Evolutionary conservation across 768 basidiomycete genomes (phyloP).

Genomic region (Kwoniella dendrophila): DNA sequence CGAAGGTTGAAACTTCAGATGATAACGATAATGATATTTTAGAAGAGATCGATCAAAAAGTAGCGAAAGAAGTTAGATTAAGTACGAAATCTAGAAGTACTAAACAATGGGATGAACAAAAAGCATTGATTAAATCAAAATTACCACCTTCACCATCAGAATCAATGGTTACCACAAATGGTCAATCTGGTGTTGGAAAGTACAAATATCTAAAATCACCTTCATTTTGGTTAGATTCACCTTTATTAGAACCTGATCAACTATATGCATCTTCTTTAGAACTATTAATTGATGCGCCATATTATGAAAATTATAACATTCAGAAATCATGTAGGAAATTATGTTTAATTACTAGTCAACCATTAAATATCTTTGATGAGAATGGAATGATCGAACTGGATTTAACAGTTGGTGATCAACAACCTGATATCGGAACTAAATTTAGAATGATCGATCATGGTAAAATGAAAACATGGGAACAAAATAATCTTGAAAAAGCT

Average conservation of each 20-base stretch:
- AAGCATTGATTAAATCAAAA: slow-evolving; percentile 7
- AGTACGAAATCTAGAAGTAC: background rate
- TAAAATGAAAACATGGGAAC: slow-evolving; percentile 28
- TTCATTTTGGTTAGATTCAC: slow-evolving; percentile 28
- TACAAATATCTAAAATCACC: slow-evolving; percentile 12
- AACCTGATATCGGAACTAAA: slow-evolving; percentile 10
- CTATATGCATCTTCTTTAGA: slow-evolving; percentile 29
- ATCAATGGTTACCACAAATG: background rate
- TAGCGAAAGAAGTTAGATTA: slow-evolving; percentile 3
- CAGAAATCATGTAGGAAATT: slow-evolving; percentile 21
- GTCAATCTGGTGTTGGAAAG: slow-evolving; percentile 17
- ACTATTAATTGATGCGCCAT: slow-evolving; percentile 9
- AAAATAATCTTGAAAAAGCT: slow-evolving; percentile 23
- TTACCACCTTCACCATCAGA: slow-evolving; percentile 7
- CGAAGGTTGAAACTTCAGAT: background rate
- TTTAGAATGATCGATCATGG: slow-evolving; percentile 12
- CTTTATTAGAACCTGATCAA: slow-evolving; percentile 11
- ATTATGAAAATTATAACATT: background rate
- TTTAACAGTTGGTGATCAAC: slow-evolving; percentile 12
- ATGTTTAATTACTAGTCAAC: slow-evolving; percentile 28
- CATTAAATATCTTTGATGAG: slow-evolving; percentile 18
- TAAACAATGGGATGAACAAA: slow-evolving; percentile 1
- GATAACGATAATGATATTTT: background rate
- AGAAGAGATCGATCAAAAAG: background rate
- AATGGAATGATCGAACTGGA: slow-evolving; percentile 4